phyloP scores from a whole-genome alignment of 306 rosid species.

The Aeschynomene evenia region DNA sequence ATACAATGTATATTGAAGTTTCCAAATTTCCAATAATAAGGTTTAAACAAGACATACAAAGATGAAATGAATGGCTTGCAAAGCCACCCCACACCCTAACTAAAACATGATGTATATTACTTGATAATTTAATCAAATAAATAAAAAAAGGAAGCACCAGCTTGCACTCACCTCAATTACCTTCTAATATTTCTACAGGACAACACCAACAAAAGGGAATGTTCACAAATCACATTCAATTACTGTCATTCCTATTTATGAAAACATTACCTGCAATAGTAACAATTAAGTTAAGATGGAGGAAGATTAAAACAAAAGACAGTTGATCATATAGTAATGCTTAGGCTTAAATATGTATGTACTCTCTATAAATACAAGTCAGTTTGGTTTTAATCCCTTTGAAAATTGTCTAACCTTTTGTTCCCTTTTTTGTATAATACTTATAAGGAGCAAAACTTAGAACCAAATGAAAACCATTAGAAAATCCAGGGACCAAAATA shows the following conservation, averaged over 20 bases:
- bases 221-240: slow-evolving; percentile 30
- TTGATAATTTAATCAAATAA: not conserved
- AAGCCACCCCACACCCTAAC: slow-evolving; percentile 43
- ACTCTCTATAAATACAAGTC: too few relatives aligned
- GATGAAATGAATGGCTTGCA: slow-evolving; percentile 41
- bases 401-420: too few relatives aligned
- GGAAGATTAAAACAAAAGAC: not conserved
- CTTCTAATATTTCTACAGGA: slow-evolving; percentile 22
- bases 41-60: slow-evolving; percentile 41
- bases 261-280: slow-evolving; percentile 48
- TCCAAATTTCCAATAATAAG: slow-evolving; percentile 34
- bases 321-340: not conserved
- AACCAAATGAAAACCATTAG: too few relatives aligned
- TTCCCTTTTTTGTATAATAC: too few relatives aligned
- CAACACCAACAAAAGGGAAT: slow-evolving; percentile 28
- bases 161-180: slow-evolving; percentile 38
- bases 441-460: too few relatives aligned
- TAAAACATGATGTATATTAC: slow-evolving; percentile 43
- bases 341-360: too few relatives aligned
- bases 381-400: too few relatives aligned
- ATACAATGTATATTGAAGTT: slow-evolving; percentile 37
- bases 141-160: slow-evolving; percentile 27
- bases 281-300: slow-evolving; percentile 15
- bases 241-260: slow-evolving; percentile 22
- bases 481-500: too few relatives aligned